These are phyloP conservation scores for Lentinula sp. DNA, from an alignment of 768 basidiomycete species.

Conservation along the genomic window DNA sequence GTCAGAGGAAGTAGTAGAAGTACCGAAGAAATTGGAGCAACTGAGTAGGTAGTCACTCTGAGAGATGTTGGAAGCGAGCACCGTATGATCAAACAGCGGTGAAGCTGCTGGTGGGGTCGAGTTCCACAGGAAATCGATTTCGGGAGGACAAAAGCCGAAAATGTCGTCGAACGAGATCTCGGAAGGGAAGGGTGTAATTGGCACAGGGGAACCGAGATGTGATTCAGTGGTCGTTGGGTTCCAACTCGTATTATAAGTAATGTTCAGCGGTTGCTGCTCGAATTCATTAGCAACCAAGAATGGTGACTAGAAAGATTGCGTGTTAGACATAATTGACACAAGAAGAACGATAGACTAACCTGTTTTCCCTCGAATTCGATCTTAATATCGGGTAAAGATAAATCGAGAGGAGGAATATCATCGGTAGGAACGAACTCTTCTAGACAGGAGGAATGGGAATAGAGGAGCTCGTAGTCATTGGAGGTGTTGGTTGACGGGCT, in stretches of 20 bases:
- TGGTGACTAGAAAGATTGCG: background rate
- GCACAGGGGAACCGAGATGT: background rate
- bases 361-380: conserved; percentile 10
- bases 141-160: background rate
- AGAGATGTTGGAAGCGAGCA: background rate
- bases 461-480: background rate
- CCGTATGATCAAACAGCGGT: background rate
- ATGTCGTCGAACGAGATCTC: background rate
- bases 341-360: background rate
- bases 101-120: background rate
- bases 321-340: background rate
- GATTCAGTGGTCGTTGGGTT: background rate
- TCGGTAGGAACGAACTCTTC: conserved; percentile 24
- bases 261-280: background rate
- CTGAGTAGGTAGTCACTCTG: background rate
- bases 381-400: conserved; percentile 14
- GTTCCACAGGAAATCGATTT: background rate
- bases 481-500: conserved; percentile 2
- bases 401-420: conserved; percentile 27
- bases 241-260: background rate
- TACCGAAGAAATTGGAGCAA: background rate
- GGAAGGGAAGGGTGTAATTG: background rate
- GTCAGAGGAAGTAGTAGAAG: background rate
- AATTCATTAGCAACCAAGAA: background rate
- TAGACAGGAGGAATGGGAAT: background rate